Conservation (phyloP, 192 early-diverging fungal species). For the Chytriomyces sp. region DNA sequence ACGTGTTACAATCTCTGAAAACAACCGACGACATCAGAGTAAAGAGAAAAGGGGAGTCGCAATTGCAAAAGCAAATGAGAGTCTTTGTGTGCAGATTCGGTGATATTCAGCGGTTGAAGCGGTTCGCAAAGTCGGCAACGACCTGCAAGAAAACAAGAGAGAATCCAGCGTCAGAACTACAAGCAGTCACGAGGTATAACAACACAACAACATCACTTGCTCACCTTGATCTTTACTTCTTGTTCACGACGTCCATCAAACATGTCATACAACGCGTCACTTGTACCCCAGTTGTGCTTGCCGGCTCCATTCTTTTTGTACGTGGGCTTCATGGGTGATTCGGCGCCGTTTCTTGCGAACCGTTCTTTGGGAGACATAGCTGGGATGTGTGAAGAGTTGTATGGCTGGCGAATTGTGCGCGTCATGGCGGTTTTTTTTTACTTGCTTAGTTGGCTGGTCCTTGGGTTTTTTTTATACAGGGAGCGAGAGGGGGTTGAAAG, state of each 20-base stretch:
- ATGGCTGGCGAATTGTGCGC: conserved; percentile 4
- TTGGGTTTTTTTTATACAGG: no score
- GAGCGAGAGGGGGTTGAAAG: no score
- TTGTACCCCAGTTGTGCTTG: not conserved
- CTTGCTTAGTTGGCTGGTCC: not conserved
- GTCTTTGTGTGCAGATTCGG: no score
- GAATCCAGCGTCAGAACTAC: no score
- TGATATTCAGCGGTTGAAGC: no score
- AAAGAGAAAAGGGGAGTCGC: no score
- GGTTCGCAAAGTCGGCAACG: no score
- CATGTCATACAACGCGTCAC: not conserved
- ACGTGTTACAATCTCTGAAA: no score
- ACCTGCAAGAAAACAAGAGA: no score
- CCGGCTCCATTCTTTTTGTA: conserved; percentile 11
- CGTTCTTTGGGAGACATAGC: conserved; percentile 3
- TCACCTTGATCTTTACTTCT: conserved; percentile 1
- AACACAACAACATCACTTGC: not conserved
- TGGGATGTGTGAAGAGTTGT: conserved; percentile 1
- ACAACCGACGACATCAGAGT: no score
- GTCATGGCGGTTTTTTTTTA: not conserved
- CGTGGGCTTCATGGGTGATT: not conserved
- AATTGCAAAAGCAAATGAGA: no score
- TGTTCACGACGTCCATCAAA: not conserved
- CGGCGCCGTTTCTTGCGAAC: conserved; percentile 7
- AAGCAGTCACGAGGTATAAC: no score